Percentiles rank a stretch among this genome's conserved stretches.
Evolutionary conservation across 495 filamentous ascomycete species (phyloP).

Genomic region (Xylaria intraflava): DNA sequence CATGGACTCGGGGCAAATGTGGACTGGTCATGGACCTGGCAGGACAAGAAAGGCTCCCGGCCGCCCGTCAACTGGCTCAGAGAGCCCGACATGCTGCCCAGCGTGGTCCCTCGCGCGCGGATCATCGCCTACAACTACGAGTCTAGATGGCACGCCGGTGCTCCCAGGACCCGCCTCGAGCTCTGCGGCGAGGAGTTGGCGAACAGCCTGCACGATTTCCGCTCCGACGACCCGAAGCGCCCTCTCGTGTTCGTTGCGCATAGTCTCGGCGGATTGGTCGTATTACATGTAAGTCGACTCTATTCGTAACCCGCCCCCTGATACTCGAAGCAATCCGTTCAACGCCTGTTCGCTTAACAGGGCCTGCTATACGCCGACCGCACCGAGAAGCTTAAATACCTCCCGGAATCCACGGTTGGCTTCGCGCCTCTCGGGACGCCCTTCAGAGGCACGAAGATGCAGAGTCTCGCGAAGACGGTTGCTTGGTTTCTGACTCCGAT

Average conservation of each 20-base stretch:
- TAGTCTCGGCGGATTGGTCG: background rate
- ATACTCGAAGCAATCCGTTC: background rate
- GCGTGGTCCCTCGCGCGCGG: background rate
- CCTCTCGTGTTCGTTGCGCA: constrained; percentile 2
- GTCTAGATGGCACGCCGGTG: background rate
- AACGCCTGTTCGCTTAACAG: background rate
- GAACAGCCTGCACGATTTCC: background rate
- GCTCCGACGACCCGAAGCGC: background rate
- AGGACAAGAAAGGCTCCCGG: background rate
- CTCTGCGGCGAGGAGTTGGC: constrained; percentile 4
- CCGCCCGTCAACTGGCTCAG: constrained; percentile 3
- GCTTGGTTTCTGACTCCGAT: background rate
- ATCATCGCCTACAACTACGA: constrained; percentile 5
- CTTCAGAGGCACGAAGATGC: constrained; percentile 4
- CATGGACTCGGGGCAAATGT: constrained; percentile 11
- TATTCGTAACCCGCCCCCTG: background rate
- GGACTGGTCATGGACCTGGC: constrained; percentile 11
- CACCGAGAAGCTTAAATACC: background rate
- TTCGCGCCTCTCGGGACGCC: background rate
- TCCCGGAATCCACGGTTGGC: background rate
- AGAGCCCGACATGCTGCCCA: background rate
- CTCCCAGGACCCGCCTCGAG: background rate
- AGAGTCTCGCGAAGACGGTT: background rate
- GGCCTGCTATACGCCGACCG: background rate
- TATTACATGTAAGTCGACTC: background rate